Base-by-base conservation (phyloP, 768 basidiomycete species). In the Calocybe indica region DNA sequence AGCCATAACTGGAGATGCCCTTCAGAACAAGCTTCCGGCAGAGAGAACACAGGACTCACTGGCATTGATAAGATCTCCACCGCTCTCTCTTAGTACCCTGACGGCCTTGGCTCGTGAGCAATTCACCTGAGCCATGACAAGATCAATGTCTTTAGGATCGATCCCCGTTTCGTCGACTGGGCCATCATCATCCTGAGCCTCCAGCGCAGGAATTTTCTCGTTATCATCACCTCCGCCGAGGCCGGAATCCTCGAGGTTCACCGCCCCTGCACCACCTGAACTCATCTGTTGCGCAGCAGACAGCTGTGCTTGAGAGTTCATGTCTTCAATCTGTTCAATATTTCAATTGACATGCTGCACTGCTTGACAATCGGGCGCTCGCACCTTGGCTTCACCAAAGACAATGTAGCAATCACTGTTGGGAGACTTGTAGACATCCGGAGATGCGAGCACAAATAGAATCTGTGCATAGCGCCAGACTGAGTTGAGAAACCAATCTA, bases 371-470 rank as follows among this genome's bases (percentile, higher is more conserved):
- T 40, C 6, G 32, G 14, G 11, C 10, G 31, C 11, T 14, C 36
- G n/a, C 40, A 86, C 86, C 82, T 92, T 92, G 47, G 90, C 94
- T 76, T 98, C 96, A 54, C 96, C 96, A 59, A 98, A 99, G 54
- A 99, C 93, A 64, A 99, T 92, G 78, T 99, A 97, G 70, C 88
- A 92, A 71, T 99, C 96, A 63, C 91, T 92, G 72, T 92, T 93
- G 37, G 88, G 84, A 43, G 90, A 92, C 77, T 97, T 97, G 84
- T 89, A 99, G 46, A 99, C 96, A 55, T 99, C 96, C 34, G 96
- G 96, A 43, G 85, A 74, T 46, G 90, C 82, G 58, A 99, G 79
- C 51, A 97, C 94, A 63, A 97, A 89, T 52, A 98, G 82, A 53
- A 95, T 73, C 88, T 91, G 58, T 38, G 39, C 28, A 5, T 50